These are phyloP conservation scores for Zostera marina DNA, from an alignment of 116 monocot genomes.

Conservation along the genomic window DNA sequence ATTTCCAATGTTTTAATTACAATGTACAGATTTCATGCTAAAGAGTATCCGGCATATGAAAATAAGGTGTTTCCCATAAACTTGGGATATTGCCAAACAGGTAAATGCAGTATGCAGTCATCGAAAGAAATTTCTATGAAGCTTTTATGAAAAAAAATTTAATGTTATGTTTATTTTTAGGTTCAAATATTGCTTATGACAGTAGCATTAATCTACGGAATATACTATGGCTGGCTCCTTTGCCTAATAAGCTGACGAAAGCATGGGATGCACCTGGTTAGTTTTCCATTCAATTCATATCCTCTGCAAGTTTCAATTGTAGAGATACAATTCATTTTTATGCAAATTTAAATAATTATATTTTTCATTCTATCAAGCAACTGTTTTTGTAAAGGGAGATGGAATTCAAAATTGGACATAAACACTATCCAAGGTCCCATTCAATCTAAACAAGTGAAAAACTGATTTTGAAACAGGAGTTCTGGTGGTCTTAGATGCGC, in stretches of 20 bases:
- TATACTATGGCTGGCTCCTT: constrained; percentile 88
- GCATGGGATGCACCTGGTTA: constrained; percentile 79
- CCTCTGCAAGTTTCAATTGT: no score
- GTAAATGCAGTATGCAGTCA: background rate
- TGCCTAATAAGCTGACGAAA: constrained; percentile 47
- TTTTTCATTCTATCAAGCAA: no score
- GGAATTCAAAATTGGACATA: background rate
- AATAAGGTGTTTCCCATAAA: constrained; percentile 51
- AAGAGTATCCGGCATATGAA: constrained; percentile 89
- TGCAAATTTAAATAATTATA: background rate
- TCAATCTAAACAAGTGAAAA: background rate
- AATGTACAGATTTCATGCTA: constrained; percentile 80
- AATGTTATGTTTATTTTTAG: constrained; percentile 17
- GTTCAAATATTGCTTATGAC: constrained; percentile 67
- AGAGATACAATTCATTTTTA: background rate
- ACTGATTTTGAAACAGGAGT: constrained; percentile 33
- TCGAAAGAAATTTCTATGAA: background rate
- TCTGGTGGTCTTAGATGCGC: constrained; percentile 73
- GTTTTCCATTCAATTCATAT: background rate
- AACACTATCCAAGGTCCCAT: background rate
- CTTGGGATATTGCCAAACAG: constrained; percentile 52
- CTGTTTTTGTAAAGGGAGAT: no score
- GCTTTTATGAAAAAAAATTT: background rate
- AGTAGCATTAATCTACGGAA: constrained; percentile 83
- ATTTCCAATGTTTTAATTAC: background rate